Evolutionary conservation across 1,284 basidiomycete genomes (phyloP).

Genomic region (Pyrrhoderma lamaoense): DNA sequence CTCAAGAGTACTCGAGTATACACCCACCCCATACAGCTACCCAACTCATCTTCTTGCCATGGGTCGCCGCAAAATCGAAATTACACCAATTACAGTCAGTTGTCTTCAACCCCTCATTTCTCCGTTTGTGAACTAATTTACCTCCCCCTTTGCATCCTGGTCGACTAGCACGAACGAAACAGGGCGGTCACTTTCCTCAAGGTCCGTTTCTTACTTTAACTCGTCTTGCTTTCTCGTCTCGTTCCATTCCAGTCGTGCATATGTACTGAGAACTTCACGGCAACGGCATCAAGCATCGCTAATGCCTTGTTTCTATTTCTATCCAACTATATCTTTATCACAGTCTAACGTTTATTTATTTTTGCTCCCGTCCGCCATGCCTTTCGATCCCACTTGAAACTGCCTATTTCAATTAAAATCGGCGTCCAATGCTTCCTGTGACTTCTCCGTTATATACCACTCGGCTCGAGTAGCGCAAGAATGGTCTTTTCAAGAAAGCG

Average conservation of each 20-base stretch:
- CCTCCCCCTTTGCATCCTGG: not conserved
- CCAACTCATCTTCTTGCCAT: conserved; percentile 4
- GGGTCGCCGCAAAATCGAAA: conserved; percentile 21
- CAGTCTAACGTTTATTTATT: conserved; percentile 5
- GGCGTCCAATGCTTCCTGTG: not conserved
- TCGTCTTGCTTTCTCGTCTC: not conserved
- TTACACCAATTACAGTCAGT: conserved; percentile 18
- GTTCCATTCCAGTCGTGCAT: not conserved
- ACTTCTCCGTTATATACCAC: not conserved
- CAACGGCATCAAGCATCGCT: no score
- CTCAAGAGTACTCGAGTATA: no score
- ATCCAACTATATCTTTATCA: not conserved
- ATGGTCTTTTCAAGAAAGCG: conserved; percentile 44
- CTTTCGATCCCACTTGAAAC: conserved; percentile 3
- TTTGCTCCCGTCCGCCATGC: conserved; percentile 2
- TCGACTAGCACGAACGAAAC: conserved; percentile 36
- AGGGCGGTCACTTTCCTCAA: conserved; percentile 42
- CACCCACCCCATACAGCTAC: no score
- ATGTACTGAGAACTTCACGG: no score
- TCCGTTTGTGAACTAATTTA: conserved; percentile 4
- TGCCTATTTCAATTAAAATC: not conserved
- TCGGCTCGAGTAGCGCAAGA: conserved; percentile 32
- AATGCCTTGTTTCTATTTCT: conserved; percentile 1
- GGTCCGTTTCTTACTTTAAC: conserved; percentile 21
- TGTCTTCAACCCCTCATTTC: not conserved